A percentile compares a stretch with the other conserved stretches of the same genome.
Conservation (phyloP, 2,329 filamentous ascomycete species). For the Trichophyton mentagrophytes region DNA sequence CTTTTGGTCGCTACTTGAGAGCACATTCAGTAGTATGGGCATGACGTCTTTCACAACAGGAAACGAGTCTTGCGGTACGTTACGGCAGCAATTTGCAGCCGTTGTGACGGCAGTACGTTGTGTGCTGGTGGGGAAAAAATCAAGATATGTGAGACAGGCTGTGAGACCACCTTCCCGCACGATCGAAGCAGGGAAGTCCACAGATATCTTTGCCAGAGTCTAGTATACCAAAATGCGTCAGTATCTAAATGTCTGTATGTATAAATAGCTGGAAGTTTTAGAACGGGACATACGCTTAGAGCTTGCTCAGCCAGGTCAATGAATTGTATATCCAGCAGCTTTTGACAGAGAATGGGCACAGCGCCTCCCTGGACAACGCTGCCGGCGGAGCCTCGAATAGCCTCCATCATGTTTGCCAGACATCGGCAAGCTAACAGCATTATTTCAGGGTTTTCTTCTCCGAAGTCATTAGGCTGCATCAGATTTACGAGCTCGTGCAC, state of each 20-base stretch:
- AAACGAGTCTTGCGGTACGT: conserved; percentile 90
- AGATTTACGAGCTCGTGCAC: conserved; percentile 85
- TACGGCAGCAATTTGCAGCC: conserved; percentile 94
- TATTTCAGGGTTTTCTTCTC: conserved; percentile 86
- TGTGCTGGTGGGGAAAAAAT: conserved; percentile 95
- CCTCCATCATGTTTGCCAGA: conserved; percentile 95
- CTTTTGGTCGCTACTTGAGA: conserved; percentile 84
- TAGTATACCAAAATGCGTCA: conserved; percentile 16
- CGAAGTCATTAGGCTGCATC: conserved; percentile 82
- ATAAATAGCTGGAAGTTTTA: neutral
- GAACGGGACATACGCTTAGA: conserved; percentile 49
- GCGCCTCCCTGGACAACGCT: conserved; percentile 97
- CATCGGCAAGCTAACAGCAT: conserved; percentile 95
- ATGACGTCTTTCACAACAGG: conserved; percentile 86
- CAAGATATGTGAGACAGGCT: conserved; percentile 88
- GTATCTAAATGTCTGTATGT: neutral
- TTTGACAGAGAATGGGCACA: conserved; percentile 86
- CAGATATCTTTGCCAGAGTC: conserved; percentile 93
- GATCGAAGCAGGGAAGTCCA: conserved; percentile 88
- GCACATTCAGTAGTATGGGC: conserved; percentile 82
- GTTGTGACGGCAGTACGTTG: conserved; percentile 94
- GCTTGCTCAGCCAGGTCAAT: conserved; percentile 97
- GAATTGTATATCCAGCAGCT: conserved; percentile 88
- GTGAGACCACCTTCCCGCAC: conserved; percentile 90
- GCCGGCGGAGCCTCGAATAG: conserved; percentile 76